Base-by-base conservation (phyloP, 495 filamentous ascomycete genomes). In the Pseudomonodictys pantanalensis region DNA sequence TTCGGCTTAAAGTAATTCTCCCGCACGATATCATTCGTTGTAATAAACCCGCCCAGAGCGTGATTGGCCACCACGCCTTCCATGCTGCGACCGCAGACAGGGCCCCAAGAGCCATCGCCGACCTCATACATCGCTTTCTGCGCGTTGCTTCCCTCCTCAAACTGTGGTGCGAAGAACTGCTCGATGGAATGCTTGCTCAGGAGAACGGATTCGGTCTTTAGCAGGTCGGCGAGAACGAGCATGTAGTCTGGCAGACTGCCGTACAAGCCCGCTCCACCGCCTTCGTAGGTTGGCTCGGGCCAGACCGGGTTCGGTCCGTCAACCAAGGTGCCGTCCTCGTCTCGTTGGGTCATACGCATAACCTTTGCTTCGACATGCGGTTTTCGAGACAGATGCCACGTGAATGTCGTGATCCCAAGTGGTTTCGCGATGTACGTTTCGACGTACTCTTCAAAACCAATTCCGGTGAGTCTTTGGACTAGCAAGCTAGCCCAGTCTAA, bases 401-500 rank as follows among this genome's bases (percentile, higher is more conserved):
- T 69, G 5, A 58, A 60, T 9, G 48, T 46, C 10, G 12, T 59
- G 25, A 71, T 69, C 0, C 52, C 55, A 5, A 69, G 38, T 11
- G 68, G 68, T 30, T 38, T 56, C 4, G 55, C 60, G 28, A 71
- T 69, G 49, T 69, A 42, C 18, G 57, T 29, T 30, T 67, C 23
- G 11, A 64, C 41, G 57, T 59, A 69, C n/a, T 58, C 28, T 25
- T 58, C 67, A 17, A 71, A 49, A 10, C 32, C 57, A 0, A 38
- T 45, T 0, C 48, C 56, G 49, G 49, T 75, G 1, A 78, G 69
- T 1, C 73, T 66, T 42, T 76, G 72, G 5, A 83, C 67, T 1
- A 78, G 52, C 0, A 70, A 66, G 7, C 80, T 77, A 0, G 78
- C 78, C 79, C 80, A 82, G 63, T 83, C 80, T 1, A 80, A 63